phyloP scores from a whole-genome alignment of 768 basidiomycete genomes.

The Amanita rubescens region DNA sequence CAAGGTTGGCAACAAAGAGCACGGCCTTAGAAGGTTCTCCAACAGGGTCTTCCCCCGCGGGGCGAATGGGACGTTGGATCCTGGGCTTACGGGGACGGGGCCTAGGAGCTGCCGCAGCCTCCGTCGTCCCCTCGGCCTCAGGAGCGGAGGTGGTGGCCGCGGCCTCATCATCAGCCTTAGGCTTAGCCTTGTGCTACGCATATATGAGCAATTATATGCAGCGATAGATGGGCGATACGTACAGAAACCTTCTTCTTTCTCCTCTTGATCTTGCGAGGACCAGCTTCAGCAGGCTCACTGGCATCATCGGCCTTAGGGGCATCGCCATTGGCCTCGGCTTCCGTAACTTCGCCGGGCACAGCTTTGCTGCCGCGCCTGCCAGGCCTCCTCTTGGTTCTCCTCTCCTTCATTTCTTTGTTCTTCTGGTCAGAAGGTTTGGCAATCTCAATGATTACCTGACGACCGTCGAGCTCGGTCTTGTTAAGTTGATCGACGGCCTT shows the following conservation, averaged over 20 bases:
- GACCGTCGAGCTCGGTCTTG: constrained; percentile 85
- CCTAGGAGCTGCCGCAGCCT: constrained; percentile 25
- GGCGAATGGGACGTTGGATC: constrained; percentile 52
- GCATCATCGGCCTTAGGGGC: constrained; percentile 48
- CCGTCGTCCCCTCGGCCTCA: constrained; percentile 31
- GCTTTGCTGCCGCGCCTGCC: constrained; percentile 83
- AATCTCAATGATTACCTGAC: constrained; percentile 84
- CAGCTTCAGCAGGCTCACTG: constrained; percentile 48
- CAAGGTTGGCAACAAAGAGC: constrained; percentile 96
- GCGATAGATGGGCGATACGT: constrained; percentile 21
- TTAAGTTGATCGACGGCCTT: constrained; percentile 80
- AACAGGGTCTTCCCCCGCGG: constrained; percentile 73
- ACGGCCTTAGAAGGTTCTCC: constrained; percentile 87
- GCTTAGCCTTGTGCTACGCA: constrained; percentile 46
- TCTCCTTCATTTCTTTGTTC: constrained; percentile 76
- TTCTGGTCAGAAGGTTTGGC: constrained; percentile 90
- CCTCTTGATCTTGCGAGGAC: constrained; percentile 79
- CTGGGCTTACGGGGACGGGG: constrained; percentile 51
- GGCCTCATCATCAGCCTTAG: constrained; percentile 37
- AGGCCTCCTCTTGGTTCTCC: constrained; percentile 69
- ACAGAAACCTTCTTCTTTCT: constrained; percentile 70
- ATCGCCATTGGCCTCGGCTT: constrained; percentile 84
- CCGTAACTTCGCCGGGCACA: constrained; percentile 83
- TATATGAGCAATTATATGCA: constrained; percentile 14
- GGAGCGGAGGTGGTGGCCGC: constrained; percentile 25